Conservation (phyloP, 306 rosid species). For the Vicia sativa region DNA sequence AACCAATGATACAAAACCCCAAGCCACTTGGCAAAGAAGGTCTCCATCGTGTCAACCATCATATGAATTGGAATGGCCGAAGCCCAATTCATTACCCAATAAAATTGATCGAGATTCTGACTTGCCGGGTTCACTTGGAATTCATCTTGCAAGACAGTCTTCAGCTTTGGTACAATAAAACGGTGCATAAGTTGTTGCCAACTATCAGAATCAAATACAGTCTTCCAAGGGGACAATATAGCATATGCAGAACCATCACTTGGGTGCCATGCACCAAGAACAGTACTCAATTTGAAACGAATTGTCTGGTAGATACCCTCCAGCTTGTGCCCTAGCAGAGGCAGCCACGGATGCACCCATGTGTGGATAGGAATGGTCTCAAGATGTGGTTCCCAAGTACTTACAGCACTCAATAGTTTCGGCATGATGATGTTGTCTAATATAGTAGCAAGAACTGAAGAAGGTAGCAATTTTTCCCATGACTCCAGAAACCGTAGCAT, state of each 20-base stretch:
- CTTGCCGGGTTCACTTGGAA: slow-evolving; percentile 84
- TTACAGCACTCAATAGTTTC: slow-evolving; percentile 76
- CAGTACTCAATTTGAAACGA: slow-evolving; percentile 76
- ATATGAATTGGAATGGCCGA: slow-evolving; percentile 75
- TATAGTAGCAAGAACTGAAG: slow-evolving; percentile 61
- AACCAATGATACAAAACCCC: slow-evolving; percentile 87
- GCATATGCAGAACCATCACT: slow-evolving; percentile 84
- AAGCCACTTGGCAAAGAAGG: slow-evolving; percentile 87
- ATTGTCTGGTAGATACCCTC: slow-evolving; percentile 76
- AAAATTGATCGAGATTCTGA: slow-evolving; percentile 84
- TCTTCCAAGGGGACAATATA: slow-evolving; percentile 86
- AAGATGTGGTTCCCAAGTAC: slow-evolving; percentile 88
- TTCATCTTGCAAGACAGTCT: slow-evolving; percentile 82
- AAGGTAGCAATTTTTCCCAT: slow-evolving; percentile 84
- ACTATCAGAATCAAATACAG: slow-evolving; percentile 76
- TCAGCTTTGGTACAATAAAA: slow-evolving; percentile 88
- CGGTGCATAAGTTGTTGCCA: slow-evolving; percentile 93
- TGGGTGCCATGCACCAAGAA: slow-evolving; percentile 97
- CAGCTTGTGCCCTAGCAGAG: slow-evolving; percentile 74
- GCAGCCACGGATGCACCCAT: slow-evolving; percentile 98
- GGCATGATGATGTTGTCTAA: slow-evolving; percentile 79
- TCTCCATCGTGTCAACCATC: slow-evolving; percentile 89
- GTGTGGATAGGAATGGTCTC: slow-evolving; percentile 90
- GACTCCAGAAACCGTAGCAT: slow-evolving; percentile 79
- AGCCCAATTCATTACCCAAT: slow-evolving; percentile 92